A percentile compares a stretch with the other conserved stretches of the same genome.
Evolutionary conservation across 164 flowering plant species (phyloP).

Genomic region (Chimonanthus praecox): DNA sequence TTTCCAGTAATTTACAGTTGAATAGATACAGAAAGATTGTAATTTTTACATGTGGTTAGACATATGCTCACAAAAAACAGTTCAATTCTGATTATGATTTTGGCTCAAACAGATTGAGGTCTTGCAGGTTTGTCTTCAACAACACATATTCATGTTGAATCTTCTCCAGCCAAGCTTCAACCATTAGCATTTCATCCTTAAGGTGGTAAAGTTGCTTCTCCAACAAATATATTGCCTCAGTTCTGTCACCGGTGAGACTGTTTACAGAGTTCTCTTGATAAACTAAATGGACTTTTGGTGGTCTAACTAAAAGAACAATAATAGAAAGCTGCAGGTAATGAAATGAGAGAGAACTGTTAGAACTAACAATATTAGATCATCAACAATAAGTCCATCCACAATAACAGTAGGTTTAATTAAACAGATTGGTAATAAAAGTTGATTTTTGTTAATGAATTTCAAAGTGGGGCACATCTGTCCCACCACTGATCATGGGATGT

Average conservation of each 20-base stretch:
- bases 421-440: no score
- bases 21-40: no score
- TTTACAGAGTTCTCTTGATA: constrained; percentile 39
- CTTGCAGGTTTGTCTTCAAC: constrained; percentile 50
- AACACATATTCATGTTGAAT: constrained; percentile 58
- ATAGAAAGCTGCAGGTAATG: constrained; percentile 65
- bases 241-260: constrained; percentile 23
- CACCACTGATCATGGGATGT: no score
- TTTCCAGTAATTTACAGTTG: no score
- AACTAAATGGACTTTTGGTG: constrained; percentile 51
- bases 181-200: constrained; percentile 78
- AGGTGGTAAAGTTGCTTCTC: constrained; percentile 65
- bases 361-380: background rate
- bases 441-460: no score
- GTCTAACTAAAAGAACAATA: constrained; percentile 57
- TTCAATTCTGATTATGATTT: background rate
- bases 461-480: no score
- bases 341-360: background rate
- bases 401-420: no score
- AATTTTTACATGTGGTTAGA: background rate
- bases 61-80: background rate
- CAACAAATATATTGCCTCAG: constrained; percentile 52
- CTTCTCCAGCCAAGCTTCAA: constrained; percentile 68
- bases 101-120: constrained; percentile 35
- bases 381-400: no score